A percentile compares a stretch with the other conserved stretches of the same genome.
These are phyloP conservation scores for Botrytis deweyae DNA, from an alignment of 2,329 filamentous ascomycete genomes.

Conservation along the genomic window DNA sequence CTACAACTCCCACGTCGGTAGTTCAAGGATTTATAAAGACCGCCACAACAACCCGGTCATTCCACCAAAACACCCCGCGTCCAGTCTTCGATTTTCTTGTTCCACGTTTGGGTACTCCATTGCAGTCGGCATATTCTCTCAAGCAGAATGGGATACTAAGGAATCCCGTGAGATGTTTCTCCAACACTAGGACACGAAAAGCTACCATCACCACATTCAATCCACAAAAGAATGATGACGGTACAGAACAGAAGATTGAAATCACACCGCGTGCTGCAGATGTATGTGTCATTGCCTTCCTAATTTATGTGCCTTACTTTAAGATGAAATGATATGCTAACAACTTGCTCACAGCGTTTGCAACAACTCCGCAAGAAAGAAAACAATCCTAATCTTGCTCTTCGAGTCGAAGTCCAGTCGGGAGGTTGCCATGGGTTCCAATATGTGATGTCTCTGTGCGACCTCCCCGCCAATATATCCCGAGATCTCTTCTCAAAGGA, in stretches of 20 bases:
- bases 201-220: conserved; percentile 54
- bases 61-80: conserved; percentile 31
- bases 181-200: conserved; percentile 19
- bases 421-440: conserved; percentile 98
- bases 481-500: conserved; percentile 10
- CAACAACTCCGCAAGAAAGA: conserved; percentile 59
- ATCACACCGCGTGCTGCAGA: conserved; percentile 82
- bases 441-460: conserved; percentile 86
- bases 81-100: conserved; percentile 37
- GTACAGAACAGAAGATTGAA: conserved; percentile 77
- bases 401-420: conserved; percentile 89
- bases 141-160: background rate
- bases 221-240: conserved; percentile 76
- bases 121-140: background rate
- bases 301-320: no score
- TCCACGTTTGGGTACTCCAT: conserved; percentile 25
- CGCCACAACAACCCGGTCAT: conserved; percentile 32
- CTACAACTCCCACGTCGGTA: conserved; percentile 27
- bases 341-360: conserved; percentile 30
- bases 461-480: conserved; percentile 47
- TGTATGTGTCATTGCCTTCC: conserved; percentile 47
- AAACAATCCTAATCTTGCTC: conserved; percentile 72
- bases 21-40: conserved; percentile 34
- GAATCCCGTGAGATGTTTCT: conserved; percentile 26
- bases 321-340: background rate